A percentile compares a stretch with the other conserved stretches of the same genome.
These are phyloP conservation scores for Xylariaceae sp. DNA, from an alignment of 2,329 filamentous ascomycete species.

Conservation along the genomic window DNA sequence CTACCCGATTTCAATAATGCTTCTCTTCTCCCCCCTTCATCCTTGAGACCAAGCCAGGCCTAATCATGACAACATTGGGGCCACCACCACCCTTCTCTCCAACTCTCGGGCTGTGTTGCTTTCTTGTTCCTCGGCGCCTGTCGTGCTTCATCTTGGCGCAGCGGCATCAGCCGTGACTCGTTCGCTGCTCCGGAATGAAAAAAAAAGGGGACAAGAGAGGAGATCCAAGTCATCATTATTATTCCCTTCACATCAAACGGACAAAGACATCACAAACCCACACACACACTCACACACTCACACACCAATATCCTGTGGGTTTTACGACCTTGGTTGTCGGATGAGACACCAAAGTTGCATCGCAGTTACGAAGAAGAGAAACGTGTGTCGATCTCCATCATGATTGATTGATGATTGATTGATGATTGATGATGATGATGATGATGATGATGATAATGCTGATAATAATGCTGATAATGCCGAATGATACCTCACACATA, in stretches of 20 bases:
- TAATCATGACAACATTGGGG: too few species aligned
- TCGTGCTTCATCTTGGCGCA: conserved; percentile 14
- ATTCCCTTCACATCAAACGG: too few species aligned
- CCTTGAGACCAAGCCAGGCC: too few species aligned
- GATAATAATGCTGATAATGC: too few species aligned
- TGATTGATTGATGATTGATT: background rate
- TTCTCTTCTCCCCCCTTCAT: too few species aligned
- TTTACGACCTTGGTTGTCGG: background rate
- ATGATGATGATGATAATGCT: too few species aligned
- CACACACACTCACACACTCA: conserved; percentile 5
- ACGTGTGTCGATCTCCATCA: conserved; percentile 1
- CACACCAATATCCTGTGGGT: background rate
- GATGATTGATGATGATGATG: too few species aligned
- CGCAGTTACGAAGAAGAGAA: conserved; percentile 10
- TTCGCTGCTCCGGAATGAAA: conserved; percentile 19
- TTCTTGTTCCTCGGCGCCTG: background rate
- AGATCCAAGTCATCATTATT: background rate
- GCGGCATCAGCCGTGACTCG: conserved; percentile 20
- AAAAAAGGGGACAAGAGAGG: too few species aligned
- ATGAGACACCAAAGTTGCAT: conserved; percentile 11
- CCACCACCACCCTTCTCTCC: background rate
- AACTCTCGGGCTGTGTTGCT: conserved; percentile 1
- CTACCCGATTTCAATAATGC: too few species aligned
- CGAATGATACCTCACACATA: too few species aligned
- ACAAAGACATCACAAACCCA: background rate